These are phyloP conservation scores for Fusarium tanahbumbuense DNA, from an alignment of 2,329 filamentous ascomycete species.

Conservation along the genomic window DNA sequence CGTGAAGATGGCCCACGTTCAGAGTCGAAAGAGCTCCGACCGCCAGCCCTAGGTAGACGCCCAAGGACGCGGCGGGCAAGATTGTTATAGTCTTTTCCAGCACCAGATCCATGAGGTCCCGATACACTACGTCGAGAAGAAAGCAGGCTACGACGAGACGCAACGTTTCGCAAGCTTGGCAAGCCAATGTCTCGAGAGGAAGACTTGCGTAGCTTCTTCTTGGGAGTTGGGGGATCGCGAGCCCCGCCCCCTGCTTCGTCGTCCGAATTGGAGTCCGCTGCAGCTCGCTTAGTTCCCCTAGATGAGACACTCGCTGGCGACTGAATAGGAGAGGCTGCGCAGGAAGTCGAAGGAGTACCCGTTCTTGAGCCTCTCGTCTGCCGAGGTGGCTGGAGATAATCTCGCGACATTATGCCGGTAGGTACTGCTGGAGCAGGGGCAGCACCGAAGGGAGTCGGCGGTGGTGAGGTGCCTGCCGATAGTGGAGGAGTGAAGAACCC, in stretches of 20 bases:
- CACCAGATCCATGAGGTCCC: slow-evolving; percentile 31
- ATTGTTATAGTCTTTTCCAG: slow-evolving; percentile 39
- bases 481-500: slow-evolving; percentile 43
- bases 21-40: slow-evolving; percentile 31
- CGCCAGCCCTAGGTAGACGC: slow-evolving; percentile 38
- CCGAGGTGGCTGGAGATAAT: slow-evolving; percentile 34
- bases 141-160: slow-evolving; percentile 42
- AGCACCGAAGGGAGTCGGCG: slow-evolving; percentile 31
- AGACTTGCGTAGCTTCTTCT: slow-evolving; percentile 66
- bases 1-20: slow-evolving; percentile 28
- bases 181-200: slow-evolving; percentile 58
- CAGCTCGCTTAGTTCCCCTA: slow-evolving; percentile 64
- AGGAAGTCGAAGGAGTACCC: slow-evolving; percentile 38
- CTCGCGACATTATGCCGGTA: slow-evolving; percentile 27
- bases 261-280: slow-evolving; percentile 51
- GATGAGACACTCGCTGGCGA: slow-evolving; percentile 53
- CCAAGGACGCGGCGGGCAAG: slow-evolving; percentile 45
- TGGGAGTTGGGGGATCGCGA: slow-evolving; percentile 46
- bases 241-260: slow-evolving; percentile 47
- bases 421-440: slow-evolving; percentile 38
- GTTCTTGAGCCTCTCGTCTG: slow-evolving; percentile 47
- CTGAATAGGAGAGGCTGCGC: slow-evolving; percentile 41
- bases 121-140: slow-evolving; percentile 47
- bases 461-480: slow-evolving; percentile 29
- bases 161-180: slow-evolving; percentile 49